A percentile compares a stretch with the other conserved stretches of the same genome.
Conservation (phyloP, 2,329 filamentous ascomycete species). For the Ophiognomonia clavigignenti-juglandacearum region DNA sequence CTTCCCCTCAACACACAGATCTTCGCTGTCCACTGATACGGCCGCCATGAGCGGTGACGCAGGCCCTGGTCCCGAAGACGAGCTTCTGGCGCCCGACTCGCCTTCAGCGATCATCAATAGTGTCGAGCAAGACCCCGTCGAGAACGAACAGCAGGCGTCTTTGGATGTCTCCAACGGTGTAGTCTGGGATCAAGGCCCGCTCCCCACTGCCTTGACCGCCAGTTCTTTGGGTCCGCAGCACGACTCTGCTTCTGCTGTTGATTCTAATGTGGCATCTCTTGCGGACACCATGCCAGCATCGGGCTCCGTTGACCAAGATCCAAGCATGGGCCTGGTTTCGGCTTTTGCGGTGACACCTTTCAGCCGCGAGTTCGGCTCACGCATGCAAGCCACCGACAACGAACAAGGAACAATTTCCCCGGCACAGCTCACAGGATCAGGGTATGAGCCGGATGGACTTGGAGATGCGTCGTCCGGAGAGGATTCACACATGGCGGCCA, state of each 20-base stretch:
- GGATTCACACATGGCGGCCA: background rate
- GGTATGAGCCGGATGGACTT: background rate
- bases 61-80: background rate
- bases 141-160: background rate
- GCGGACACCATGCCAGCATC: slow-evolving; percentile 2
- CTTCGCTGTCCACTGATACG: too few relatives aligned
- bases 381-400: background rate
- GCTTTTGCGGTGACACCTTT: slow-evolving; percentile 2
- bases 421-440: slow-evolving; percentile 6
- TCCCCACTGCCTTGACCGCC: background rate
- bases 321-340: slow-evolving; percentile 1
- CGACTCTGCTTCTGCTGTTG: slow-evolving; percentile 1
- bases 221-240: slow-evolving; percentile 5
- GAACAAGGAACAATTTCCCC: slow-evolving; percentile 11
- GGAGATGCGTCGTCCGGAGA: background rate
- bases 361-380: slow-evolving; percentile 1
- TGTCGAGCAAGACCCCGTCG: slow-evolving; percentile 11
- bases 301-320: background rate
- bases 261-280: slow-evolving; percentile 6
- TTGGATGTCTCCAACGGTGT: background rate
- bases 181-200: slow-evolving; percentile 8
- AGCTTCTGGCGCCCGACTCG: slow-evolving; percentile 11
- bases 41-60: background rate
- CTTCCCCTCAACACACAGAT: background rate
- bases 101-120: slow-evolving; percentile 14